Percentiles rank a stretch among this genome's conserved stretches.
Evolutionary conservation across 2,329 filamentous ascomycete species (phyloP).

Genomic region (Calonectria pseudoreteaudii): DNA sequence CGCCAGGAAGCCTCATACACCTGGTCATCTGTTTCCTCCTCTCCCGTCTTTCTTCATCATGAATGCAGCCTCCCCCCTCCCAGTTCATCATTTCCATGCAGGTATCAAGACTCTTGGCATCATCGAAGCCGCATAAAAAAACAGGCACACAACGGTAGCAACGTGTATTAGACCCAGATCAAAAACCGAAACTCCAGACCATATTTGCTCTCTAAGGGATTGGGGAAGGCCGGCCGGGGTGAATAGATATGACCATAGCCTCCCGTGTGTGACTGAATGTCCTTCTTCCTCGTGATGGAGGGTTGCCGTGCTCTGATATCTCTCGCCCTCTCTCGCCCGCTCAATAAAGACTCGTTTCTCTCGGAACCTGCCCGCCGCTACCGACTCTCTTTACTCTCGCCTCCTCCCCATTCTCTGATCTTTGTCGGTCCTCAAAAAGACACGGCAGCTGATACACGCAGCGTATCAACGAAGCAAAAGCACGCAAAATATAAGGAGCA

Average conservation of each 20-base stretch:
- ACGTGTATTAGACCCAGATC: constrained; percentile 58
- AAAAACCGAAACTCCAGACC: constrained; percentile 62
- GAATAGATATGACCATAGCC: constrained; percentile 43
- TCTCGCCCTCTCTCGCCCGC: constrained; percentile 23
- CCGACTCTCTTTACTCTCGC: not conserved
- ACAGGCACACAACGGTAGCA: constrained; percentile 42
- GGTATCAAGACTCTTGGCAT: constrained; percentile 21
- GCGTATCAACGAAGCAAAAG: constrained; percentile 39
- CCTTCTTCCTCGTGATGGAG: constrained; percentile 36
- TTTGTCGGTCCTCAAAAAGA: constrained; percentile 26
- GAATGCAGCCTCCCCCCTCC: not conserved
- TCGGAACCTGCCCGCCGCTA: not conserved
- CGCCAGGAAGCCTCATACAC: not conserved
- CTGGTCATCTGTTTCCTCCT: not conserved
- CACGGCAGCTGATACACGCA: constrained; percentile 29
- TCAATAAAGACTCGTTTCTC: constrained; percentile 21
- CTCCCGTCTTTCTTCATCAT: not conserved
- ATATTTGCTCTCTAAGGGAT: constrained; percentile 55
- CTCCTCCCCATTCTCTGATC: constrained; percentile 23
- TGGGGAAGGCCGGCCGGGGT: constrained; percentile 40
- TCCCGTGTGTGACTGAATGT: constrained; percentile 36
- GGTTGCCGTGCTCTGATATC: constrained; percentile 32
- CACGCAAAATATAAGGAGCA: constrained; percentile 37
- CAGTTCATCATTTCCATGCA: constrained; percentile 12
- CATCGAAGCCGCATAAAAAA: constrained; percentile 24